Conservation (phyloP, 257 asterid genomes). For the Scutellaria minor region DNA sequence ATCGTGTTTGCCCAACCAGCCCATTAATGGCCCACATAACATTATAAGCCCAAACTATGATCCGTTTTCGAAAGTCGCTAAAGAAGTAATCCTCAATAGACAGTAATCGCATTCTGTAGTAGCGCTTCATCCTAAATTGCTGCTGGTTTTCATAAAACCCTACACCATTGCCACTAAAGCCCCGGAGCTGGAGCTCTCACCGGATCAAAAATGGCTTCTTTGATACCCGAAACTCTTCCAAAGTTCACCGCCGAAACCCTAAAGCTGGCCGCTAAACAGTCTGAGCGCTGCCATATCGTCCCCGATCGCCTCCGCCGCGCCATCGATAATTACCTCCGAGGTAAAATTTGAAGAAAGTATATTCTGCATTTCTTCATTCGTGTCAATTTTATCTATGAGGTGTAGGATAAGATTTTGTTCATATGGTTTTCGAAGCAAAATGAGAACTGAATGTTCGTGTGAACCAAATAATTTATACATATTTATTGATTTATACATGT, state of each 20-base stretch:
- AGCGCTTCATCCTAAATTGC: neutral
- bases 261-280: conserved; percentile 88
- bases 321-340: conserved; percentile 71
- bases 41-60: too few species aligned
- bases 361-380: neutral
- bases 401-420: neutral
- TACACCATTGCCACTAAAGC: conserved; percentile 23
- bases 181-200: conserved; percentile 4
- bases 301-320: conserved; percentile 81
- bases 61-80: too few species aligned
- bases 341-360: conserved; percentile 37
- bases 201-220: conserved; percentile 58
- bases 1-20: too few species aligned
- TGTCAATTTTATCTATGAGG: neutral
- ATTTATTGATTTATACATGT: neutral
- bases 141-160: conserved; percentile 30
- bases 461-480: neutral
- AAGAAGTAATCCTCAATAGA: too few species aligned
- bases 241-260: conserved; percentile 84
- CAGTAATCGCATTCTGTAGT: too few species aligned
- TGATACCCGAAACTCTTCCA: conserved; percentile 63
- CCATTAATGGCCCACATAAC: too few species aligned
- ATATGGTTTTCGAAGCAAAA: neutral
- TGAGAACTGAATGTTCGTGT: conserved; percentile 11
- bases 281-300: conserved; percentile 73